Conservation (phyloP, 2,329 filamentous ascomycete species). For the Phyllosticta ampelicida region DNA sequence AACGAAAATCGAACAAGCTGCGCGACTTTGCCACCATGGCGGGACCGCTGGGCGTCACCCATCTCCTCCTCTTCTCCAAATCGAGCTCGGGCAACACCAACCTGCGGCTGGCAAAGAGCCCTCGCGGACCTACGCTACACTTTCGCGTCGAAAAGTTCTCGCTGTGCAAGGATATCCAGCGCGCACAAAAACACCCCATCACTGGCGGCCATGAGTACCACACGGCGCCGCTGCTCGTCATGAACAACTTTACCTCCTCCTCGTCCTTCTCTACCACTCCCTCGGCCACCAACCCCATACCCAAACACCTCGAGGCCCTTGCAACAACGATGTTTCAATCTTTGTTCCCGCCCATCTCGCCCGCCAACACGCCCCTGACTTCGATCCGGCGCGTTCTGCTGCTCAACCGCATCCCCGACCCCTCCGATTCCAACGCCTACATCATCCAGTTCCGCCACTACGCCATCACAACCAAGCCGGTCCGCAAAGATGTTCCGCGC, state of each 20-base stretch:
- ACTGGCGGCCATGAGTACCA: constrained; percentile 71
- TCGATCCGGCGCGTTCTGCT: constrained; percentile 89
- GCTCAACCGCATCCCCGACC: constrained; percentile 62
- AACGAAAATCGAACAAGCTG: constrained; percentile 77
- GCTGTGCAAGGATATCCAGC: constrained; percentile 79
- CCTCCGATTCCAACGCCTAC: constrained; percentile 45
- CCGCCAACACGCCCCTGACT: constrained; percentile 75
- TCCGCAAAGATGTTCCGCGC: constrained; percentile 66
- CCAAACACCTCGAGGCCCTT: constrained; percentile 86
- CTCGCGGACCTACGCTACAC: constrained; percentile 82
- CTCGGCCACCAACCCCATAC: constrained; percentile 50
- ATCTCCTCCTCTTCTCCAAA: constrained; percentile 85
- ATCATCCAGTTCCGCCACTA: constrained; percentile 86
- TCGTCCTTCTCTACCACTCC: constrained; percentile 29
- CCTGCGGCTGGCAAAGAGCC: constrained; percentile 74
- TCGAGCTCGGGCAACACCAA: constrained; percentile 88
- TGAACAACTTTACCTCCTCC: constrained; percentile 84
- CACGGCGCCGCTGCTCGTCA: constrained; percentile 77
- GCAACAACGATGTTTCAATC: constrained; percentile 93
- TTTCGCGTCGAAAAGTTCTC: constrained; percentile 95
- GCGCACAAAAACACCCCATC: constrained; percentile 70
- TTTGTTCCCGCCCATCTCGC: constrained; percentile 90
- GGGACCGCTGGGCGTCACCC: constrained; percentile 83
- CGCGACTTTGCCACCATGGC: constrained; percentile 94
- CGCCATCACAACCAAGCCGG: constrained; percentile 74